These are phyloP conservation scores for Neurospora intermedia DNA, from an alignment of 495 filamentous ascomycete genomes.

Conservation along the genomic window DNA sequence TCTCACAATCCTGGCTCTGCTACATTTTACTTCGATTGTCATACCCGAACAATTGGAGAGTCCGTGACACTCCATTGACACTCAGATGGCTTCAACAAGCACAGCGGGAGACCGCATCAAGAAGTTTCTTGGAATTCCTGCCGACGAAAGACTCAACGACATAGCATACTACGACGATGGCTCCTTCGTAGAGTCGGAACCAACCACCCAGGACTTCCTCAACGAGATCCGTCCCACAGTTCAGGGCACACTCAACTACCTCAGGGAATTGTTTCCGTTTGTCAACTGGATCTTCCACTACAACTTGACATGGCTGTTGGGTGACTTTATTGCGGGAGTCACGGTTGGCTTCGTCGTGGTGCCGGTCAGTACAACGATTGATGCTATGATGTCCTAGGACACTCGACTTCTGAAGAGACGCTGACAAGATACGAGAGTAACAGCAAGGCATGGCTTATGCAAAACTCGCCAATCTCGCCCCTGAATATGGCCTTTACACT, in stretches of 20 bases:
- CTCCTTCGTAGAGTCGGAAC: slow-evolving; percentile 69
- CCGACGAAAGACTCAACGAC: slow-evolving; percentile 15
- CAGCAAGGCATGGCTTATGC: slow-evolving; percentile 60
- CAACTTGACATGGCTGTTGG: slow-evolving; percentile 39
- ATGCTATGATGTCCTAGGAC: not conserved
- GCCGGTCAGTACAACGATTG: slow-evolving; percentile 1
- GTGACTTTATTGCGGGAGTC: slow-evolving; percentile 35
- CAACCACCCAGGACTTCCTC: slow-evolving; percentile 59
- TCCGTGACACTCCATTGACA: not conserved
- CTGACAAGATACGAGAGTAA: slow-evolving; percentile 38
- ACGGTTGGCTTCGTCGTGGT: slow-evolving; percentile 24
- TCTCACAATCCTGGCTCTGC: not conserved
- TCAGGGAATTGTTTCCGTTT: slow-evolving; percentile 37
- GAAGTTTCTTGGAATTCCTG: slow-evolving; percentile 18
- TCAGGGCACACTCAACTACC: slow-evolving; percentile 41
- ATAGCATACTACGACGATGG: slow-evolving; percentile 28
- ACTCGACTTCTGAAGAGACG: slow-evolving; percentile 16
- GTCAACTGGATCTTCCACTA: slow-evolving; percentile 41
- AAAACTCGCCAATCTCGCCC: slow-evolving; percentile 42
- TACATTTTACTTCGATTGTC: not conserved
- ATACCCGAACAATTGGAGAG: not conserved
- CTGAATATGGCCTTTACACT: slow-evolving; percentile 55
- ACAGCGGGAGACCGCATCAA: slow-evolving; percentile 16
- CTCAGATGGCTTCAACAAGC: slow-evolving; percentile 6
- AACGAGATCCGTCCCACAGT: slow-evolving; percentile 43